A percentile compares a stretch with the other conserved stretches of the same genome.
These are phyloP conservation scores for Neurospora crassa DNA, from an alignment of 2,329 filamentous ascomycete genomes.

Conservation along the genomic window DNA sequence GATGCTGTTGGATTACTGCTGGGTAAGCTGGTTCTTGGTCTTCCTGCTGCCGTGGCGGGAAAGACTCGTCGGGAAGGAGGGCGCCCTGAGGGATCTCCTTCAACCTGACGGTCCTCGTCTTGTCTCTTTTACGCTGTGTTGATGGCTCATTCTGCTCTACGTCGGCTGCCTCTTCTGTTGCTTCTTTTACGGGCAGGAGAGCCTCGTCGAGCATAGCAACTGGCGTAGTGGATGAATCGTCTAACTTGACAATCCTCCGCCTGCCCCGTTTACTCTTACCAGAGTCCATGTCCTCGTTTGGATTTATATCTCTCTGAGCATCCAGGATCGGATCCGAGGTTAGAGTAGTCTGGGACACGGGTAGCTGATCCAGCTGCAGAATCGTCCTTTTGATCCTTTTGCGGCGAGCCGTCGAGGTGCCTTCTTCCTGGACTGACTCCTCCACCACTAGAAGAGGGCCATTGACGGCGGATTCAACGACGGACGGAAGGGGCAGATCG, in stretches of 20 bases:
- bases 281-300: neutral
- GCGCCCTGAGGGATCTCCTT: slow-evolving; percentile 46
- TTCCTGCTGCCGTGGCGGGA: slow-evolving; percentile 17
- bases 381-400: neutral
- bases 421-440: neutral
- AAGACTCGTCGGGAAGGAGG: slow-evolving; percentile 26
- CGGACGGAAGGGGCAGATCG: slow-evolving; percentile 36
- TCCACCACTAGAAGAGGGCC: neutral
- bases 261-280: neutral
- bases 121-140: neutral
- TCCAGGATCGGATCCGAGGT: neutral
- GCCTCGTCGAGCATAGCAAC: neutral
- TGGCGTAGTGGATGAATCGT: neutral
- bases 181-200: neutral
- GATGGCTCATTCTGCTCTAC: neutral
- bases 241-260: neutral
- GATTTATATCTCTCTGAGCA: neutral
- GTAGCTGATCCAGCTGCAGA: neutral
- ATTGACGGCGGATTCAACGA: neutral
- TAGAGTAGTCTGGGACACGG: neutral
- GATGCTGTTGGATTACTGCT: slow-evolving; percentile 78
- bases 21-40: slow-evolving; percentile 55
- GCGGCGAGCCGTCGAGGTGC: neutral
- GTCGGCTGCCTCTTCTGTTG: neutral
- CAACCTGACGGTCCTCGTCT: slow-evolving; percentile 1